phyloP scores from a whole-genome alignment of 345 rosid genomes.

The Populus pruinosa region DNA sequence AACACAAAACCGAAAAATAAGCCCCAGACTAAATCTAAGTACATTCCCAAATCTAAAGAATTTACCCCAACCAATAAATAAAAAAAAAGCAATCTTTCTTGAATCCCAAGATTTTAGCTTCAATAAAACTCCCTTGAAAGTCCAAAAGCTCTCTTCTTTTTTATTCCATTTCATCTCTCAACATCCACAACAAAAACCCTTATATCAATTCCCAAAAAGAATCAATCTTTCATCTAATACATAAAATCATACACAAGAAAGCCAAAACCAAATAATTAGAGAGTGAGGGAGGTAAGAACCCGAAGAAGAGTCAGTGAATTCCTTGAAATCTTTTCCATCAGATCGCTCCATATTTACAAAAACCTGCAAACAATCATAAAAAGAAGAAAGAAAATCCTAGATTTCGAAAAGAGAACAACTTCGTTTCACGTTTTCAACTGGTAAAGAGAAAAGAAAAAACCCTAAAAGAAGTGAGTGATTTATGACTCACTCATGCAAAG shows the following conservation, averaged over 20 bases:
- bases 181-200: not conserved
- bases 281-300: not conserved
- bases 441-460: not conserved
- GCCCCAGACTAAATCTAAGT: not conserved
- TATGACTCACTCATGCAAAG: not conserved
- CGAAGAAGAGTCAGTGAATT: constrained; percentile 14
- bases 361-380: not conserved
- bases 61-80: not conserved
- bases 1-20: not conserved
- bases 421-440: not conserved
- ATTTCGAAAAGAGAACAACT: not conserved
- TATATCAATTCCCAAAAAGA: not conserved
- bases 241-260: not conserved
- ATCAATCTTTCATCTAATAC: not conserved
- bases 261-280: not conserved
- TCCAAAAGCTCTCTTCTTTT: not conserved
- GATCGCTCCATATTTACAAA: constrained; percentile 21
- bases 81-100: not conserved
- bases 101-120: not conserved
- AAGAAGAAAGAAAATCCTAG: not conserved
- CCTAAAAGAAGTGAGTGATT: not conserved
- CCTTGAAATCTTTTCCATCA: constrained; percentile 10
- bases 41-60: not conserved
- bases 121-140: not conserved
- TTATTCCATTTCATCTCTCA: not conserved